Evolutionary conservation across 441 rosid species (phyloP).

Genomic region (Raphanus hybrid): DNA sequence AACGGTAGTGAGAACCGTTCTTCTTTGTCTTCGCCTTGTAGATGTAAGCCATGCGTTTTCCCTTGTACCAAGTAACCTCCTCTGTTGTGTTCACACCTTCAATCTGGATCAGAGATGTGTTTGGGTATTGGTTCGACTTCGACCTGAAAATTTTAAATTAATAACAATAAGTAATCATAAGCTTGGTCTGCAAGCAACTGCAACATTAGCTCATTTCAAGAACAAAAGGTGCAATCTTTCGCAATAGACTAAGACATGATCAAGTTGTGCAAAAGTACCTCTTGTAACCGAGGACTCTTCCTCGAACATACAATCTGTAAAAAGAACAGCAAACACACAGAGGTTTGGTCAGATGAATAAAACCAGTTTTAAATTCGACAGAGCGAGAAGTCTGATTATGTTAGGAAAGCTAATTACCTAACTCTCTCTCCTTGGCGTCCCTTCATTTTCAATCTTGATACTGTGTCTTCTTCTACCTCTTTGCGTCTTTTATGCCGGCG

Average conservation of each 20-base stretch:
- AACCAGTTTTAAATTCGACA: not conserved
- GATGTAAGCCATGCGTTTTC: too few relatives aligned
- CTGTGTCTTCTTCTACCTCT: constrained; percentile 36
- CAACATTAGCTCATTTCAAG: not conserved
- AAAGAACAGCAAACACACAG: not conserved
- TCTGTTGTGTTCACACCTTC: too few relatives aligned
- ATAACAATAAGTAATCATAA: too few relatives aligned
- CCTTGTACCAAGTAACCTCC: too few relatives aligned
- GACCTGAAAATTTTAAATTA: too few relatives aligned
- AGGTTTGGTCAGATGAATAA: constrained; percentile 2
- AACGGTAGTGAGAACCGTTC: too few relatives aligned
- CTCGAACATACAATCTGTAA: constrained; percentile 75
- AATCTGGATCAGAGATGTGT: too few relatives aligned
- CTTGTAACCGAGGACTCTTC: constrained; percentile 86
- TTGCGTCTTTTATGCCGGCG: constrained; percentile 38
- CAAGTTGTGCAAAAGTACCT: constrained; percentile 48
- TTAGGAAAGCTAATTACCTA: constrained; percentile 25
- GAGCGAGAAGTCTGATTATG: not conserved
- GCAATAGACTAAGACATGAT: not conserved
- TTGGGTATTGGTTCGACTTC: too few relatives aligned
- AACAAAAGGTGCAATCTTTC: not conserved
- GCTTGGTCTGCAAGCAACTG: not conserved
- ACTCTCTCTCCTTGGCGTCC: constrained; percentile 52
- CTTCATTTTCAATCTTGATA: constrained; percentile 36
- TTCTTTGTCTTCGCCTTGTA: too few relatives aligned